Conservation (phyloP, 805 yeast genomes). For the Wickerhamomyces rabaulensis region DNA sequence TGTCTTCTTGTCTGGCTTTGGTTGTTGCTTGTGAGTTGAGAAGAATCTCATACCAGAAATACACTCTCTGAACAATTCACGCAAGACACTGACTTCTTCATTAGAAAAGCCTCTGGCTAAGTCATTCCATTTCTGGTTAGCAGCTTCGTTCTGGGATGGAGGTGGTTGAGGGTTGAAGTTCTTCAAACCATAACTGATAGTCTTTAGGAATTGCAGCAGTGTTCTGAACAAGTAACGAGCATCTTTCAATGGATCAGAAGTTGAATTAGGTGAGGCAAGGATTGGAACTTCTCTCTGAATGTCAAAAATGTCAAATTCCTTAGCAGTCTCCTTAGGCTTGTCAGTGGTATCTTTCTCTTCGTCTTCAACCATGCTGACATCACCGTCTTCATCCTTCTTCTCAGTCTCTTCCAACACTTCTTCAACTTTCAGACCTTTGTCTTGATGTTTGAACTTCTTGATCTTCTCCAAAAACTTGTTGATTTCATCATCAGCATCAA, state of each 20-base stretch:
- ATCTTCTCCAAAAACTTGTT: conserved; percentile 24
- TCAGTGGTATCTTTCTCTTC: background rate
- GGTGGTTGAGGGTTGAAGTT: conserved; percentile 81
- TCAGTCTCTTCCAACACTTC: background rate
- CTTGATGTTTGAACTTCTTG: conserved; percentile 9
- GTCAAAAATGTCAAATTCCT: conserved; percentile 36
- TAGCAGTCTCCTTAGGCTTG: background rate
- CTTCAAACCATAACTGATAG: conserved; percentile 84
- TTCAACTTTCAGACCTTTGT: conserved; percentile 1
- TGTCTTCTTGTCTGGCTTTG: conserved; percentile 19
- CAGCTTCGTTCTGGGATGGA: conserved; percentile 41
- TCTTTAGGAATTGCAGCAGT: conserved; percentile 81
- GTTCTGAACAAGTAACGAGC: conserved; percentile 86
- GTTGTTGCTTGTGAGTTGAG: conserved; percentile 32
- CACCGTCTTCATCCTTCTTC: conserved; percentile 24
- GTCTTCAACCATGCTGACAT: conserved; percentile 12
- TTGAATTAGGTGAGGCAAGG: conserved; percentile 40
- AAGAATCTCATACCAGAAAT: conserved; percentile 76
- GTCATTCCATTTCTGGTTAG: conserved; percentile 70
- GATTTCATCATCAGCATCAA: conserved; percentile 34
- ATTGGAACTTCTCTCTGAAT: conserved; percentile 53
- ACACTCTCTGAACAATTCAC: conserved; percentile 78
- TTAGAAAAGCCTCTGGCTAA: conserved; percentile 76
- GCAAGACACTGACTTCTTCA: conserved; percentile 78
- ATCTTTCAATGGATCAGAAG: conserved; percentile 71